Evolutionary conservation across 2,329 filamentous ascomycete genomes (phyloP), one percentile per base, ranked within the genome.

Genomic region (Colletotrichum trifolii): DNA sequence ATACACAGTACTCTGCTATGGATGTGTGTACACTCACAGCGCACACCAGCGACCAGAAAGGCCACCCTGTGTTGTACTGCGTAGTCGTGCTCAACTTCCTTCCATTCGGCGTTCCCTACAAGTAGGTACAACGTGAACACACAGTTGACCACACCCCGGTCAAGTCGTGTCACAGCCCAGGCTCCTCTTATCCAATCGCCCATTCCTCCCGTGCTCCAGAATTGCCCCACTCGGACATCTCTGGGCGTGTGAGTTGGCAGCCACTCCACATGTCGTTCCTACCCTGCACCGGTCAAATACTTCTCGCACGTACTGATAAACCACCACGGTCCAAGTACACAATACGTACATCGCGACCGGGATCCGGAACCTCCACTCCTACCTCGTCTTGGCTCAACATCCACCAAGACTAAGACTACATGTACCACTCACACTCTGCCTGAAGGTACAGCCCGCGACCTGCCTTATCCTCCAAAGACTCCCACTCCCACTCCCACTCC

Each of bases 81-180:
- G 25, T 25, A 25, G 4, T 25, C 25, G 25, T 25, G 4, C 25
- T 25, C 25, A 25, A 25, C 64, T 59, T 59, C 48, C 64, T 66
- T 42, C 58, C 47, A 63, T 64, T 66, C 64, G 64, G 64, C 54
- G 64, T 60, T 64, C 54, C 64, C 64, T 64, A 64, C 60, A 25
- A 5, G 25, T 5, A 25, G 25, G 25, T 25, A 25, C 25, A 25
- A 25, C 25, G 25, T 25, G 25, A 25, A 25, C 25, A 25, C 25
- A 25, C 25, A 25, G 25, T 25, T 3, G 25, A 25, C 25, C 25
- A 25, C 25, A 25, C 25, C 25, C 54, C 53, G 62, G 58, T 58
- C 63, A 46, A 43, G 63, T 66, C 60, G 60, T 66, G 74, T 76
- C 73, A 75, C 74, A 76, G 73, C 73, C 72, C 67, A 69, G 72